Conservation (phyloP, 2,329 filamentous ascomycete genomes). For the Xylaria hypoxylon region DNA sequence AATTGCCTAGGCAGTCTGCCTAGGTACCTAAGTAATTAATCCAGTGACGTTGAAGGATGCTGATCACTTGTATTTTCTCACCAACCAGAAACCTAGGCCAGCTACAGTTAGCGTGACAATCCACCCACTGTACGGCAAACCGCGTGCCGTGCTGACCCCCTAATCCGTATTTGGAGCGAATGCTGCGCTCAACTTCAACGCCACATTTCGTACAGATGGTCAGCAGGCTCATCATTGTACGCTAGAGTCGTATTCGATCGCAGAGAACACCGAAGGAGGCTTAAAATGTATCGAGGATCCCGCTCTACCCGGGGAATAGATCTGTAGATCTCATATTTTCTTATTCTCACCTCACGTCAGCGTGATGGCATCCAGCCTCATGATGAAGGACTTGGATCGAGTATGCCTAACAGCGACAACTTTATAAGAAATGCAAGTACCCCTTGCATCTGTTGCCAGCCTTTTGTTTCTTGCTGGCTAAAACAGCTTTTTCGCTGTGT, state of each 20-base stretch:
- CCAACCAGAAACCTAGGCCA: slow-evolving; percentile 12
- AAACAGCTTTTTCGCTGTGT: background rate
- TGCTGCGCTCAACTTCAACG: slow-evolving; percentile 8
- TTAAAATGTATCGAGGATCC: background rate
- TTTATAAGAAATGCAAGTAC: slow-evolving; percentile 1
- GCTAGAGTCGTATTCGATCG: background rate
- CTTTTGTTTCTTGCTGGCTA: background rate
- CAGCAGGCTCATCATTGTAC: slow-evolving; percentile 4
- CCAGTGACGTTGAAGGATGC: slow-evolving; percentile 25
- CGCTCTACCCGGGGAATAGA: slow-evolving; percentile 2
- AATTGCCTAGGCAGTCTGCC: no score
- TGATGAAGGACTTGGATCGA: slow-evolving; percentile 5
- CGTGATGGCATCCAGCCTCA: slow-evolving; percentile 27
- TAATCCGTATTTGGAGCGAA: slow-evolving; percentile 21
- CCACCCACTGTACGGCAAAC: slow-evolving; percentile 26
- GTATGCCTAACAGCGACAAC: background rate
- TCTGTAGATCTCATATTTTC: slow-evolving; percentile 25
- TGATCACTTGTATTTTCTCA: slow-evolving; percentile 2
- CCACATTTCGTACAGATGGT: slow-evolving; percentile 4
- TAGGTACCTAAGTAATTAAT: no score
- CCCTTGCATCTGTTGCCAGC: background rate
- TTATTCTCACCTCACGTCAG: slow-evolving; percentile 31
- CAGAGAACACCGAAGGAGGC: slow-evolving; percentile 3
- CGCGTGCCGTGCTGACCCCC: slow-evolving; percentile 36
- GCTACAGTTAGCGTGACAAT: slow-evolving; percentile 19